Evolutionary conservation across 2,329 filamentous ascomycete species (phyloP).

Genomic region (Claviceps digitariae): DNA sequence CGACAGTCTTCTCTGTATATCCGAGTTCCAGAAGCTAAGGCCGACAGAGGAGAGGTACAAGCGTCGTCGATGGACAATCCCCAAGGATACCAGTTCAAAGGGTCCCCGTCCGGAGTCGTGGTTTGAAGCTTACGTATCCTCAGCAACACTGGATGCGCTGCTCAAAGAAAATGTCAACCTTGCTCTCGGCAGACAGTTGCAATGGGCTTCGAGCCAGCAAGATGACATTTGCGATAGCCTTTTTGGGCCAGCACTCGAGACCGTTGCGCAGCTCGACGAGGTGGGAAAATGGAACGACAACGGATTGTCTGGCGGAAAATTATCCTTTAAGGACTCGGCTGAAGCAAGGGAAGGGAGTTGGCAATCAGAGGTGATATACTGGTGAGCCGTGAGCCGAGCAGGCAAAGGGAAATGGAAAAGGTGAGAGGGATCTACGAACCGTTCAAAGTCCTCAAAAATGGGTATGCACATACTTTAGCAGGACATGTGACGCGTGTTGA

Average conservation of each 20-base stretch:
- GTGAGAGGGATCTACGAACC: background rate
- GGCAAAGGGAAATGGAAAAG: background rate
- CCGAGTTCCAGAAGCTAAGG: slow-evolving; percentile 11
- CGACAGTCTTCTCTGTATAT: slow-evolving; percentile 12
- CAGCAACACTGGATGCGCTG: slow-evolving; percentile 7
- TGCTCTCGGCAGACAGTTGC: slow-evolving; percentile 13
- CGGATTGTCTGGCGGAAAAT: slow-evolving; percentile 2
- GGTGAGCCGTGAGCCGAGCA: slow-evolving; percentile 4
- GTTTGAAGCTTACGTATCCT: slow-evolving; percentile 17
- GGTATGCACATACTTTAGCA: too few species aligned
- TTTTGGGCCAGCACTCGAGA: slow-evolving; percentile 15
- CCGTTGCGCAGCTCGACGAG: slow-evolving; percentile 19
- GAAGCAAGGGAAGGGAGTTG: background rate
- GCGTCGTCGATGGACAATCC: slow-evolving; percentile 3
- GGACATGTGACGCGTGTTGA: too few species aligned
- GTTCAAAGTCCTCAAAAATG: too few species aligned
- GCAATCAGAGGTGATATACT: too few species aligned
- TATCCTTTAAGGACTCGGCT: background rate
- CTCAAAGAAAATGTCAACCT: slow-evolving; percentile 15
- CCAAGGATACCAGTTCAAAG: background rate
- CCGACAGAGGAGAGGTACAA: background rate
- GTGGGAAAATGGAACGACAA: slow-evolving; percentile 18
- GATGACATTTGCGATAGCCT: slow-evolving; percentile 14
- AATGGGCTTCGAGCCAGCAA: slow-evolving; percentile 13
- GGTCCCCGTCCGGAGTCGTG: slow-evolving; percentile 6